Base-by-base conservation (phyloP, 1,284 basidiomycete genomes). In the Inonotus obliquus region DNA sequence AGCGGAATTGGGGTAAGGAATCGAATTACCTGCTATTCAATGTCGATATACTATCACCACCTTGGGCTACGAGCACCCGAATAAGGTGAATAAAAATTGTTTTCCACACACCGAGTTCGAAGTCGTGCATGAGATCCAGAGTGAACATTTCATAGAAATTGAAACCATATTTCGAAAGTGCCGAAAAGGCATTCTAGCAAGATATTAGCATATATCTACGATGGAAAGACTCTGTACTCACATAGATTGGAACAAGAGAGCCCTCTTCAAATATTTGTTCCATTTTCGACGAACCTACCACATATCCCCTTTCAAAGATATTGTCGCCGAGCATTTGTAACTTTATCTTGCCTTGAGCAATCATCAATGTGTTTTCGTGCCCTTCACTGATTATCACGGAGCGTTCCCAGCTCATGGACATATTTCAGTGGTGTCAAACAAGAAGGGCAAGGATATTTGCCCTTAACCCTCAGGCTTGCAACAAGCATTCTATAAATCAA, bases 101-200 rank as follows among this genome's bases (percentile, higher is more conserved):
- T 54, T 71, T 71, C 71, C 70, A 72, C 0, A 71, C 64, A 0
- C 71, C 71, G 0, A 72, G 65, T 47, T 71, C 69, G 38, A 69
- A 68, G 56, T 72, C 68, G 49, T 72, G 71, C 64, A 72, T 63
- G 7, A 72, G 27, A 55, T 72, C 70, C 0, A 67, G 65, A 0
- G 65, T 66, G 17, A 72, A 62, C 4, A 71, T 59, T 1, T 37
- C 14, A 37, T 67, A 67, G 19, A 67, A 52, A 52, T 70, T 65
- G 48, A 69, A 67, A 4, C 54, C 63, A n/a, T 52, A 44, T 4
- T 54, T 4, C 0, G 39, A 25, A 0, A 71, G 51, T 1, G n/a
- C 56, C 0, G 70, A 74, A 60, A 75, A 76, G 1, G 73, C 72
- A 63, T 76, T 78, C 49, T 52, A 38, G 49, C 14, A 25, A 52